These are phyloP conservation scores for Fusarium algeriense DNA, from an alignment of 2,329 filamentous ascomycete genomes.

Conservation along the genomic window DNA sequence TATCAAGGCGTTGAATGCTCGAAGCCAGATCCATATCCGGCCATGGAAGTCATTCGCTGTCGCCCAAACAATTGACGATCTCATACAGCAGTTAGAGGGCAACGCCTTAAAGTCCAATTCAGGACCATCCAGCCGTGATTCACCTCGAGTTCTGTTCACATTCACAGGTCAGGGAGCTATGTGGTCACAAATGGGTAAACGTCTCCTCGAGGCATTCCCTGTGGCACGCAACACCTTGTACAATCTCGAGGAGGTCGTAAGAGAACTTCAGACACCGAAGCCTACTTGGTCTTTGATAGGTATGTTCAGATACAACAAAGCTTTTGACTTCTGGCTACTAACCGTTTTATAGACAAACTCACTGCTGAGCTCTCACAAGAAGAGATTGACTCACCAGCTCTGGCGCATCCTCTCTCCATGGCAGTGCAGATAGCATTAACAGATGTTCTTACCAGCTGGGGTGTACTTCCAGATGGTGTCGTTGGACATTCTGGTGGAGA, in stretches of 20 bases:
- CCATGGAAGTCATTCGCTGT: constrained; percentile 43
- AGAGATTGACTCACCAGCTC: constrained; percentile 29
- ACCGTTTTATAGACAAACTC: constrained; percentile 31
- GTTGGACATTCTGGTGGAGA: constrained; percentile 43
- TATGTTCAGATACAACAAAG: not conserved
- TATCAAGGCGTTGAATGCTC: constrained; percentile 34
- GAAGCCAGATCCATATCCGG: constrained; percentile 37
- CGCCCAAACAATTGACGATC: constrained; percentile 33
- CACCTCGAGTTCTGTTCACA: constrained; percentile 24
- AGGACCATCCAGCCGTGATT: constrained; percentile 1
- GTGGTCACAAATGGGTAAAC: constrained; percentile 43
- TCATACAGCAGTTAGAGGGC: constrained; percentile 34
- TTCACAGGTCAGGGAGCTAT: constrained; percentile 42
- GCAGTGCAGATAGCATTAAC: constrained; percentile 37
- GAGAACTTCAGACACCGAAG: constrained; percentile 22
- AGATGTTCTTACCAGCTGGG: constrained; percentile 41
- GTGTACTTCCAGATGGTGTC: constrained; percentile 33
- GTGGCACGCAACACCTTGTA: constrained; percentile 38
- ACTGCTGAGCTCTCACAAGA: constrained; percentile 32
- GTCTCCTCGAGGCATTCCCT: constrained; percentile 38
- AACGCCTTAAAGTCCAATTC: constrained; percentile 37
- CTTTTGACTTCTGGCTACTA: no score
- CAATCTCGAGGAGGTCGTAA: constrained; percentile 27
- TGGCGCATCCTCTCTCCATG: constrained; percentile 39
- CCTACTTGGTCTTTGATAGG: constrained; percentile 33